Evolutionary conservation across 108 stramenopile species (phyloP).

Genomic region (Cyclotella distinguenda): DNA sequence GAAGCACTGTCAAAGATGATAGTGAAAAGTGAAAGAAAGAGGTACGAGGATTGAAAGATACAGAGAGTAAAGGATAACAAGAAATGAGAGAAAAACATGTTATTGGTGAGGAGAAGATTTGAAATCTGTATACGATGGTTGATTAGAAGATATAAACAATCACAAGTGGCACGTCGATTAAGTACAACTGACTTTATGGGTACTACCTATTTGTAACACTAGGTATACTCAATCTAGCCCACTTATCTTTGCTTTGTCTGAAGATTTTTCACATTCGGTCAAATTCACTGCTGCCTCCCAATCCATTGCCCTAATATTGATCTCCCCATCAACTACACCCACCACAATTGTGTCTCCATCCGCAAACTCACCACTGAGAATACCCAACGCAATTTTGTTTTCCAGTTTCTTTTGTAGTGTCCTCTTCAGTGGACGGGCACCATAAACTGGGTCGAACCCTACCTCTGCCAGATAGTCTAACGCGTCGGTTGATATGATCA

Average conservation of each 20-base stretch:
- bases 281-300: conserved; percentile 20
- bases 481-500: conserved; percentile 69
- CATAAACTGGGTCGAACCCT: conserved; percentile 95
- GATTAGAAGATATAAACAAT: no score
- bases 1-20: no score
- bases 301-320: conserved; percentile 38
- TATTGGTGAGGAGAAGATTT: no score
- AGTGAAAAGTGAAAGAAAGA: no score
- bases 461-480: conserved; percentile 77
- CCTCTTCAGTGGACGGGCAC: conserved; percentile 96
- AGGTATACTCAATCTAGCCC: no score
- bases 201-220: no score
- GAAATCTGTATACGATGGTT: no score
- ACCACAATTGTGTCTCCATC: conserved; percentile 84
- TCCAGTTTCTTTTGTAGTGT: conserved; percentile 95
- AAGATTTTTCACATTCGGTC: background rate
- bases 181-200: no score
- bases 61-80: no score
- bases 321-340: conserved; percentile 27
- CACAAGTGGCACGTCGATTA: no score
- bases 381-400: conserved; percentile 87
- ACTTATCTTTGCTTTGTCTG: background rate
- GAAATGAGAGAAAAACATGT: no score
- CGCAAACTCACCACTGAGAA: conserved; percentile 69
- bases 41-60: no score